Conservation (phyloP, 176 grass and related monocot genomes). For the Eremochloa ophiuroides region DNA sequence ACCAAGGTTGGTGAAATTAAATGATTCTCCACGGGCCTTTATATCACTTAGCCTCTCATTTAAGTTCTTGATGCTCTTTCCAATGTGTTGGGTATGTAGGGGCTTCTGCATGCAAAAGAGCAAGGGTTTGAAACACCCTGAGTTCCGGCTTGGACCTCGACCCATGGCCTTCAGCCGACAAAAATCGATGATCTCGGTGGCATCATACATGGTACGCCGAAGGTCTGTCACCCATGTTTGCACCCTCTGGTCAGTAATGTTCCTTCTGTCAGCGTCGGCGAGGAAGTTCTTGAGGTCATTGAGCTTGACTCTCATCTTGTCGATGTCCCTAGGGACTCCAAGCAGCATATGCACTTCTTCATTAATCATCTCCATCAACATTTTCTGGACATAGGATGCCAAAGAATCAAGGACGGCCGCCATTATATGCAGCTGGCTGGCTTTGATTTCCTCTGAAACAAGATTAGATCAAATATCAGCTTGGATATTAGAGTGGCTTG, state of each 20-base stretch:
- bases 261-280: conserved; percentile 6
- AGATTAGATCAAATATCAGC: not conserved
- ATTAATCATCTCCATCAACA: not conserved
- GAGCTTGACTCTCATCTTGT: not conserved
- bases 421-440: not conserved
- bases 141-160: not conserved
- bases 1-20: not conserved
- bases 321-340: conserved; percentile 9
- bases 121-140: not conserved
- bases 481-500: not conserved
- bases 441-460: not conserved
- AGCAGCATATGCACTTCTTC: conserved; percentile 6
- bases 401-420: conserved; percentile 6
- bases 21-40: not conserved
- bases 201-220: not conserved
- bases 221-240: not conserved
- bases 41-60: not conserved
- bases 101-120: not conserved
- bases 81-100: not conserved
- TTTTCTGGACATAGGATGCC: not conserved
- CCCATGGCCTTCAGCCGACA: not conserved
- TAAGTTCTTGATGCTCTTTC: not conserved
- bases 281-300: not conserved
- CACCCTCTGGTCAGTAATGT: not conserved
- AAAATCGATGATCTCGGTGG: not conserved